phyloP scores from a whole-genome alignment of 257 asterid species.

The Jacaranda mimosifolia region DNA sequence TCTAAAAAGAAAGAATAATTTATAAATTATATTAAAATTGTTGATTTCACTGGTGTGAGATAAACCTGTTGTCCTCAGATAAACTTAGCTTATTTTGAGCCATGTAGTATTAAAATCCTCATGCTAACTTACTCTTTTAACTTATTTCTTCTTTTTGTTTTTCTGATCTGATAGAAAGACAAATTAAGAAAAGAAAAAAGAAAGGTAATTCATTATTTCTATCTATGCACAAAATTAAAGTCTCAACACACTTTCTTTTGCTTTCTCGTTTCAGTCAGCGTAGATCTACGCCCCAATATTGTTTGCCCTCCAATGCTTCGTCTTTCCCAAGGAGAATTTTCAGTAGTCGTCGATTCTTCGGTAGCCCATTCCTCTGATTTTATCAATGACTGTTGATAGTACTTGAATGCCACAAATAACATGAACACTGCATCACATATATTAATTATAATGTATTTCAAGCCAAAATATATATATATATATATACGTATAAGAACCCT shows the following conservation, averaged over 20 bases:
- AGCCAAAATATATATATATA: no score
- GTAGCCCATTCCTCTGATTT: slow-evolving; percentile 46
- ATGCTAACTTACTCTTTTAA: not conserved
- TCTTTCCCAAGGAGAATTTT: slow-evolving; percentile 35
- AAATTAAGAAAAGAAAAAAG: not conserved
- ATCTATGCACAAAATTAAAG: not conserved
- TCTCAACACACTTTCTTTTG: slow-evolving; percentile 55
- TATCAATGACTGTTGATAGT: slow-evolving; percentile 63
- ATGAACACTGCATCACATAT: slow-evolving; percentile 69
- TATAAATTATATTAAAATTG: no score
- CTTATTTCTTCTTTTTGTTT: no score
- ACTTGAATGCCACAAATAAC: slow-evolving; percentile 87
- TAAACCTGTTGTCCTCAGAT: no score
- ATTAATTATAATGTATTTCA: not conserved
- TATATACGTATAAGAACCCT: no score
- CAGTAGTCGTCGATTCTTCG: slow-evolving; percentile 36
- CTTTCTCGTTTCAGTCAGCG: slow-evolving; percentile 38
- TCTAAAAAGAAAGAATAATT: no score
- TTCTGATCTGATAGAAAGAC: not conserved
- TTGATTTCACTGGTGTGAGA: no score
- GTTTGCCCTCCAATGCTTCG: slow-evolving; percentile 35
- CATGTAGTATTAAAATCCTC: no score
- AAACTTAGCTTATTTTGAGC: no score
- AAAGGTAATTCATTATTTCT: slow-evolving; percentile 2
- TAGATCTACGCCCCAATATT: slow-evolving; percentile 33